phyloP scores from a whole-genome alignment of 2,329 filamentous ascomycete genomes.

The Colletotrichum tamarilloi region DNA sequence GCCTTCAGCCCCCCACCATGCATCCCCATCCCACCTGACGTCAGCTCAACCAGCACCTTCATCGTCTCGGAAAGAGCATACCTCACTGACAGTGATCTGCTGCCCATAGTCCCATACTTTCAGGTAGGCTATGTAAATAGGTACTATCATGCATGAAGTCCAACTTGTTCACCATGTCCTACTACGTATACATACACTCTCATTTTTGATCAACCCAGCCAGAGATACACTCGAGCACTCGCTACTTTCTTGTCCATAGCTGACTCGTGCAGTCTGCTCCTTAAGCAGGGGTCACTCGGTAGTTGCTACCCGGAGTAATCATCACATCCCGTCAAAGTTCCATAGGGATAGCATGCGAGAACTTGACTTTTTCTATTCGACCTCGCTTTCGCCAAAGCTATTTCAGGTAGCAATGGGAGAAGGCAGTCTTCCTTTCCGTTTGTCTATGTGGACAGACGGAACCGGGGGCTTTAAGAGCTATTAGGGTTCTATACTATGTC shows the following conservation, averaged over 20 bases:
- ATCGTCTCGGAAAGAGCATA: too few relatives aligned
- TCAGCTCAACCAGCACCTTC: not conserved
- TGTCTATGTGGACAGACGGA: not conserved
- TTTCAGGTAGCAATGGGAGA: not conserved
- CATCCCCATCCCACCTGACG: not conserved
- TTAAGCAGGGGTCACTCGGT: not conserved
- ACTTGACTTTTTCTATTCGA: not conserved
- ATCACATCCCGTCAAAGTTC: not conserved
- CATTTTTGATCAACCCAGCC: too few relatives aligned
- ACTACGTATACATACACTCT: too few relatives aligned
- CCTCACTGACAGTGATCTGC: too few relatives aligned
- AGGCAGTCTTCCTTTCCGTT: conserved; percentile 1
- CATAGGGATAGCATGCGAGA: not conserved
- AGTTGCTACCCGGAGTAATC: not conserved
- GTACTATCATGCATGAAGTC: too few relatives aligned
- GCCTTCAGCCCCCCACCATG: not conserved
- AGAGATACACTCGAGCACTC: not conserved
- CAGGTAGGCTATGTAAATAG: too few relatives aligned
- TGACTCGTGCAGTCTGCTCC: not conserved
- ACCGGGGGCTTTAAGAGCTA: not conserved
- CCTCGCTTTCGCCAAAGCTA: not conserved
- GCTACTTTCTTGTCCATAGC: not conserved
- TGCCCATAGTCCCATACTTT: too few relatives aligned
- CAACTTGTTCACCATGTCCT: too few relatives aligned
- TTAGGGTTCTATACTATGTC: conserved; percentile 17